Percentiles rank a stretch among this genome's conserved stretches.
These are phyloP conservation scores for Pythium phragmitis DNA, from an alignment of 352 stramenopile species.

Conservation along the genomic window DNA sequence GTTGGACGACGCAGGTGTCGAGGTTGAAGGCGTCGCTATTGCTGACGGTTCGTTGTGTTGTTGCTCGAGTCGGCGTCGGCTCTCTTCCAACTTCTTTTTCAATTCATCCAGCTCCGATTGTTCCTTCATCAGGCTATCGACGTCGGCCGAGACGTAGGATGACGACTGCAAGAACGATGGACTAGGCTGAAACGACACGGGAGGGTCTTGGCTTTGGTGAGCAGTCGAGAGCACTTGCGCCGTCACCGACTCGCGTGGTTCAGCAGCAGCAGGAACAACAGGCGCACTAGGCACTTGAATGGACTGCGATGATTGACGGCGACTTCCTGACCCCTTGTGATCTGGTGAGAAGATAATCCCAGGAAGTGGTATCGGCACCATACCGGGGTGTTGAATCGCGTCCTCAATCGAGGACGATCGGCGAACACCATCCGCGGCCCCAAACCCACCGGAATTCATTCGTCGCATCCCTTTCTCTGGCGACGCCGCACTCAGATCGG, in stretches of 20 bases:
- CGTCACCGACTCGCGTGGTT: conserved; percentile 5
- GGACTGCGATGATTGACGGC: conserved; percentile 11
- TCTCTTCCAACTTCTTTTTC: conserved; percentile 66
- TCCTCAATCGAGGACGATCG: conserved; percentile 18
- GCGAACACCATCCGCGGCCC: conserved; percentile 1
- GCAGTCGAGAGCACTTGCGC: conserved; percentile 12
- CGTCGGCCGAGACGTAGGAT: conserved; percentile 38
- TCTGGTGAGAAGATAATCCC: conserved; percentile 33
- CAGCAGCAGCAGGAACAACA: neutral
- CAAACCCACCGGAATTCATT: conserved; percentile 7
- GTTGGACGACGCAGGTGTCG: conserved; percentile 4
- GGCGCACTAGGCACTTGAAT: neutral
- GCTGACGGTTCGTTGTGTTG: conserved; percentile 19
- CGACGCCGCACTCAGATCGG: conserved; percentile 42
- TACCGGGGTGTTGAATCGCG: conserved; percentile 32
- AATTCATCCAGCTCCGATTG: conserved; percentile 63
- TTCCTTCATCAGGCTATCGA: conserved; percentile 66
- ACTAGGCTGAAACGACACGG: conserved; percentile 3
- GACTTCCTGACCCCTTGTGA: conserved; percentile 4
- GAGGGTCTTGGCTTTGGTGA: conserved; percentile 5
- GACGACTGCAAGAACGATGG: conserved; percentile 11
- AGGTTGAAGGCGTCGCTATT: conserved; percentile 1
- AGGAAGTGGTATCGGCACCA: conserved; percentile 46
- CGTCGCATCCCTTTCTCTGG: conserved; percentile 22
- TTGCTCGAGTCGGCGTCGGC: conserved; percentile 55